Evolutionary conservation across 1,284 basidiomycete species (phyloP).

Genomic region (Pascua sp.): DNA sequence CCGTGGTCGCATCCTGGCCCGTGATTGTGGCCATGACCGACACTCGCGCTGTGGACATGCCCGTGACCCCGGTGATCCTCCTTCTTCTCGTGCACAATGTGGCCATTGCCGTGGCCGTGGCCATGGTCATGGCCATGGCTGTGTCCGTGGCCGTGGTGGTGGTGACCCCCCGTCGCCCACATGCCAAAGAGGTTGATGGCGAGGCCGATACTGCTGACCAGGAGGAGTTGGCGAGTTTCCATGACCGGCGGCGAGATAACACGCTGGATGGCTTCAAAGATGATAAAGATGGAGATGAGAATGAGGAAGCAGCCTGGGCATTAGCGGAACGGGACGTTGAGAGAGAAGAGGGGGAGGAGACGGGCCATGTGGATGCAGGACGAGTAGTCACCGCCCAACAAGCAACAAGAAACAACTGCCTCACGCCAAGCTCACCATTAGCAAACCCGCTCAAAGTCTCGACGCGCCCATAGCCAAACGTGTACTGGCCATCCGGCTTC

Average conservation of each 20-base stretch:
- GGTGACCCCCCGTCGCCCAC: conserved; percentile 96
- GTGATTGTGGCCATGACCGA: conserved; percentile 15
- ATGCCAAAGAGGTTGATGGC: conserved; percentile 96
- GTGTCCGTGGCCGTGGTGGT: conserved; percentile 62
- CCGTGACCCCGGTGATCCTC: conserved; percentile 55
- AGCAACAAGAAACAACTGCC: background rate
- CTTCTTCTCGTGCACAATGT: conserved; percentile 18
- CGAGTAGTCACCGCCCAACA: background rate
- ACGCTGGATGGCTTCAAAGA: conserved; percentile 95
- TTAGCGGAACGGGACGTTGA: background rate
- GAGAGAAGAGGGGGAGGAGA: no score
- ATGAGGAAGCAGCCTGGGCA: conserved; percentile 69
- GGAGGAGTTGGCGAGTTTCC: conserved; percentile 88
- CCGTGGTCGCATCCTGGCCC: conserved; percentile 19
- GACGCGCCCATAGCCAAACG: conserved; percentile 97
- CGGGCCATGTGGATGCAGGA: background rate
- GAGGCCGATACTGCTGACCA: conserved; percentile 84
- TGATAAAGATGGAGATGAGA: conserved; percentile 94
- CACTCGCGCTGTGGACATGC: conserved; percentile 49
- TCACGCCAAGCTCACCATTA: conserved; percentile 61
- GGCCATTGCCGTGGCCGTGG: conserved; percentile 20
- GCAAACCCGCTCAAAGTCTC: conserved; percentile 98
- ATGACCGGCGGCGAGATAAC: conserved; percentile 95
- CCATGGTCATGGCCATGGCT: conserved; percentile 54
- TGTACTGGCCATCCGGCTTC: conserved; percentile 90